phyloP scores from a whole-genome alignment of 768 basidiomycete genomes.

The Chalciporus pseudorubinellus region DNA sequence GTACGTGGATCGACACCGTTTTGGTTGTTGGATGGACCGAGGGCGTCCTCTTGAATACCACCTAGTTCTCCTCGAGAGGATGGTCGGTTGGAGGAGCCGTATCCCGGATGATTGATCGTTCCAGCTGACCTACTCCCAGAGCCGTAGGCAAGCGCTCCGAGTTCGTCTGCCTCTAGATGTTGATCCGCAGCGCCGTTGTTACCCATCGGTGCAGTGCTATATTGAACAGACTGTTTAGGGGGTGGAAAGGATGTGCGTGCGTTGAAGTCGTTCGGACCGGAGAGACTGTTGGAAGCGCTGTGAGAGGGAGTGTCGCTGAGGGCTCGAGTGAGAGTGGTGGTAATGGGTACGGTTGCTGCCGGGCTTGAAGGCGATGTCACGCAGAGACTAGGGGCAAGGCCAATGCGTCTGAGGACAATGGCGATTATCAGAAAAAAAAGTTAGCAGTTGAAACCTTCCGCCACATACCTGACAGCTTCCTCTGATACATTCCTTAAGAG shows the following conservation, averaged over 20 bases:
- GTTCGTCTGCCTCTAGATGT: constrained; percentile 19
- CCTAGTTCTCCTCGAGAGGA: constrained; percentile 16
- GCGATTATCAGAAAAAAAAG: neutral
- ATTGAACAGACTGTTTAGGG: constrained; percentile 23
- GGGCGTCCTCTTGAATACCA: constrained; percentile 24
- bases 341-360: constrained; percentile 31
- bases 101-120: constrained; percentile 32
- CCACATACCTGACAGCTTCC: constrained; percentile 56
- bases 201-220: constrained; percentile 28
- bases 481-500: constrained; percentile 60
- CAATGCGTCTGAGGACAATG: constrained; percentile 46
- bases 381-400: constrained; percentile 42
- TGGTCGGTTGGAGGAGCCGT: constrained; percentile 15
- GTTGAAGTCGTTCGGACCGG: constrained; percentile 6
- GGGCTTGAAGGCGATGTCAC: constrained; percentile 18
- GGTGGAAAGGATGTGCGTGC: constrained; percentile 10
- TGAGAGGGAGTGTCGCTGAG: constrained; percentile 19
- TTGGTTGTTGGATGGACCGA: neutral
- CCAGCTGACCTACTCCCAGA: constrained; percentile 9
- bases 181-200: constrained; percentile 18
- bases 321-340: constrained; percentile 21
- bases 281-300: constrained; percentile 5
- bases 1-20: constrained; percentile 7
- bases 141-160: constrained; percentile 16
- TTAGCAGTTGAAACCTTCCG: neutral